Evolutionary conservation across 352 stramenopile genomes (phyloP).

Genomic region (Achlya hypogyna): DNA sequence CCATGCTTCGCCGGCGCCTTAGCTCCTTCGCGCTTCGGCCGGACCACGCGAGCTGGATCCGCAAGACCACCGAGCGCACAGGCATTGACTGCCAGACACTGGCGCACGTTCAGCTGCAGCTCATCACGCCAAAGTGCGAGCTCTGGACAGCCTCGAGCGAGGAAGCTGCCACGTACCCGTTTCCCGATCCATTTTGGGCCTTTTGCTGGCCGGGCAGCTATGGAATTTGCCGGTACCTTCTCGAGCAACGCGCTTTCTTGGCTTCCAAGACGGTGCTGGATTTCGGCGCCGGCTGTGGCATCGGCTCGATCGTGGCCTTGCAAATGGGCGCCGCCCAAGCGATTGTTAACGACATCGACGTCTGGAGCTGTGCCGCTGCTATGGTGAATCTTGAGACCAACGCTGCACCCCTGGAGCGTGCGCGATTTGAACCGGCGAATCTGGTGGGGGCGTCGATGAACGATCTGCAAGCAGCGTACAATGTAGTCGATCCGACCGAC

Average conservation of each 20-base stretch:
- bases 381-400: constrained; percentile 8
- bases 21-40: neutral
- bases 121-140: constrained; percentile 16
- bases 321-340: neutral
- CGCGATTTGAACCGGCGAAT: neutral
- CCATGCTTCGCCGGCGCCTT: neutral
- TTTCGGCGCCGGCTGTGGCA: constrained; percentile 16
- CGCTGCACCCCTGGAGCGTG: neutral
- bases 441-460: constrained; percentile 1
- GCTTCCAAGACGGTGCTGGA: neutral
- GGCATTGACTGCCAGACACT: neutral
- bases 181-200: constrained; percentile 19
- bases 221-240: constrained; percentile 11
- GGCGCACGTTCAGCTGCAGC: neutral
- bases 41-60: neutral
- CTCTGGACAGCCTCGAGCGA: constrained; percentile 11
- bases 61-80: neutral
- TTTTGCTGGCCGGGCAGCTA: constrained; percentile 21
- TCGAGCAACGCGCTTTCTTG: neutral
- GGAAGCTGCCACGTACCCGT: constrained; percentile 9
- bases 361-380: neutral
- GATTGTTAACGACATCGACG: constrained; percentile 19
- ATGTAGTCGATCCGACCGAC: neutral
- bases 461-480: neutral
- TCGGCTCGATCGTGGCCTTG: constrained; percentile 9